Evolutionary conservation across 1,139 yeast species (phyloP).

Genomic region (Taiozyma sp.): DNA sequence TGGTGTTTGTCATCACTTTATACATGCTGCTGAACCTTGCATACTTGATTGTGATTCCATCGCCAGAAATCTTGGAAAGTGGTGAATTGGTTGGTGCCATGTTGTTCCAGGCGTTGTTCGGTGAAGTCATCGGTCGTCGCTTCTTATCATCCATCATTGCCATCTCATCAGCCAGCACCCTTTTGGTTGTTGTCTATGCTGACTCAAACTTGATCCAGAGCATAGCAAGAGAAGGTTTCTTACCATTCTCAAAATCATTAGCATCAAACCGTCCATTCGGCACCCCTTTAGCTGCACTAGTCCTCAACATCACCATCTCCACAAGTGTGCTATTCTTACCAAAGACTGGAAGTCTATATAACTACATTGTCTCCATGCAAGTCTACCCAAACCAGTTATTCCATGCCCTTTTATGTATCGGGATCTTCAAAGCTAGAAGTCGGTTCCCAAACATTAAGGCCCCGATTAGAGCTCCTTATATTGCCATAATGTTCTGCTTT

Average conservation of each 20-base stretch:
- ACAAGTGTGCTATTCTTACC: constrained; percentile 28
- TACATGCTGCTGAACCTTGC: constrained; percentile 48
- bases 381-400: constrained; percentile 50
- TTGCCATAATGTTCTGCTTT: constrained; percentile 12
- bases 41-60: constrained; percentile 50
- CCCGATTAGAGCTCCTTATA: constrained; percentile 36
- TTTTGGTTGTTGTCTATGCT: constrained; percentile 53
- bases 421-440: constrained; percentile 42
- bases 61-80: constrained; percentile 39
- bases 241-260: constrained; percentile 47
- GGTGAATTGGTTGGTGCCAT: constrained; percentile 53
- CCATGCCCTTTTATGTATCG: constrained; percentile 42
- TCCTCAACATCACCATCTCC: constrained; percentile 28
- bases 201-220: constrained; percentile 55
- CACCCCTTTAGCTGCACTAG: constrained; percentile 43
- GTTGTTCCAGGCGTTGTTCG: constrained; percentile 50
- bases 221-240: constrained; percentile 53
- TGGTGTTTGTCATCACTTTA: constrained; percentile 39
- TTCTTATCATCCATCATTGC: constrained; percentile 50
- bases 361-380: constrained; percentile 50
- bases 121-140: constrained; percentile 42
- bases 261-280: constrained; percentile 53
- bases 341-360: constrained; percentile 35
- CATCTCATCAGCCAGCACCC: constrained; percentile 54
- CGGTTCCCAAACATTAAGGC: constrained; percentile 42